Base-by-base conservation (phyloP, 495 filamentous ascomycete species). In the Aspergillus coremiiformis region DNA sequence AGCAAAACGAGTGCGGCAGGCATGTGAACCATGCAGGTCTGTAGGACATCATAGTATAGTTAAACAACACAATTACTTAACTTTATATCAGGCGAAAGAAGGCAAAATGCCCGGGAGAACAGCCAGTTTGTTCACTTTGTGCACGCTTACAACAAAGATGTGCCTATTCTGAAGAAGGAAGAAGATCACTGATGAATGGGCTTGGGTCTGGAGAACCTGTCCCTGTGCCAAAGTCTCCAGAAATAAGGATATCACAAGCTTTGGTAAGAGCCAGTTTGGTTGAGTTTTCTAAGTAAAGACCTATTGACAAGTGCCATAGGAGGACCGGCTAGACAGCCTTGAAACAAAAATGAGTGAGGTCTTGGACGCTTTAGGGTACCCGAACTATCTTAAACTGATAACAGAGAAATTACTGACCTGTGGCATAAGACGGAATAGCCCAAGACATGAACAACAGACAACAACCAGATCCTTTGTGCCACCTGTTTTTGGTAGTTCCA, bases 1-100 rank as follows among this genome's bases (percentile, higher is more conserved):
- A 1, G 52, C 62, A 5, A 76, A 76, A 54, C 59, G 73, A 42
- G 66, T 76, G 10, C 66, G 71, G 7, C 71, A 74, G 46, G 73
- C 73, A 4, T 76, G 73, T 56, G 72, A 76, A 53, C 67, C 71
- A 30, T 76, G 73, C 66, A 68, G 73, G 73, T 76, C n/a, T n/a
- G n/a, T 9, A 55, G 61, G 49, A 22, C 21, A 11, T 7, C 17
- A 3, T n/a, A n/a, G 1, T 17, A 21, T 9, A 20, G 1, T 41
- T 17, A 21, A 5, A 21, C 14, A 11, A 10, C 17, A 5, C 15
- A 20, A 20, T 41, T 20, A 21, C 37, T 41, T 5, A 41, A 2
- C 12, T 44, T 14, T 8, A 23, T 42, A 10, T 14, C 30, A 76
- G 74, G 44, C 68, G 74, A 24, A 77, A 77, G 49, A 77, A 77